Base-by-base conservation (phyloP, 768 basidiomycete species). In the Piloderma croceum region DNA sequence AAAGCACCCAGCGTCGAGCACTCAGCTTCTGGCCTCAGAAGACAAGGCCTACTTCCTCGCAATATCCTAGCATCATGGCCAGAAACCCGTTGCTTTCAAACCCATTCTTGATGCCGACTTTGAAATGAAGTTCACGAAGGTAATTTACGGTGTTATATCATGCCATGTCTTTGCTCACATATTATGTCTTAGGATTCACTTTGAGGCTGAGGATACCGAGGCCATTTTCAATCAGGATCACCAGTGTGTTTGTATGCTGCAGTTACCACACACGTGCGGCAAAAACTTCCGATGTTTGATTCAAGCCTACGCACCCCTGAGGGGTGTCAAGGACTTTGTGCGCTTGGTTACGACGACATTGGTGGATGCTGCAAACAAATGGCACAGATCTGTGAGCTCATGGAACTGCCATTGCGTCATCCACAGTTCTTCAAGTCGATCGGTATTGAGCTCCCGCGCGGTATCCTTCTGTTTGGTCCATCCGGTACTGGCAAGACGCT, bases 81-180 rank as follows among this genome's bases (percentile, higher is more conserved):
- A 99, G 73, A 99, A 98, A 65, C 96, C 96, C 2, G 94, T 84
- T 6, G 94, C 96, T 0, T 99, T 97, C 71, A 96, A 98, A 51
- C 93, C 94, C 4, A 82, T 99, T 22, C 77, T 98, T 37, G 93
- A 97, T 59, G 80, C 83, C 17, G 81, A 65, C 50, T 98, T 98
- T 56, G 90, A 93, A 59, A 92, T 98, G 37, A 98, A 96, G 96
- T 98, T 99, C 71, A 98, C 98, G 77, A 99, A 99, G 84, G 90
- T 87, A 45, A n/a, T n/a, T n/a, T n/a, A n/a, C n/a, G n/a, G n/a
- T n/a, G n/a, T n/a, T n/a, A n/a, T n/a, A n/a, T n/a, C n/a, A n/a
- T n/a, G n/a, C n/a, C 29, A 71, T 31, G 24, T 22, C 5, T 21
- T 24, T 34, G 34, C 17, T 36, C 41, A 15, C 35, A 15, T n/a